Evolutionary conservation across 1,284 basidiomycete species (phyloP), one percentile per base, ranked within the genome.

Genomic region (Tausonia pullulans): DNA sequence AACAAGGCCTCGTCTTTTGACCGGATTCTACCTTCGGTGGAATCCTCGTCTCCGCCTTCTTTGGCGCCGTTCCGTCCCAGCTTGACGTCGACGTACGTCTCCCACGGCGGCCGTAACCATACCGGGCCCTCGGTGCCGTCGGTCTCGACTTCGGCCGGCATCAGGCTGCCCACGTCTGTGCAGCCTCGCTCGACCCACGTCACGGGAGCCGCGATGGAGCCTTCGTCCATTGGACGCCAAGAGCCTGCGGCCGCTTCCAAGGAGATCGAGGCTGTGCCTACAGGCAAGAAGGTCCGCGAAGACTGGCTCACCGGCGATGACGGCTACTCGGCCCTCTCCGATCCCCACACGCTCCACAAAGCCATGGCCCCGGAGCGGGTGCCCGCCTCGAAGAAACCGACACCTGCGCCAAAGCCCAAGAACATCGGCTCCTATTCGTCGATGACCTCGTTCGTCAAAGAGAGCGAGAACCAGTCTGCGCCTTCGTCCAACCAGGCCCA

Each of bases 171-270:
- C 8, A n/a, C 48, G 41, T 61, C 48, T 39, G 40, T 44, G 9
- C 16, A 44, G n/a, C 45, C 63, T 11, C 41, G 58, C n/a, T 55
- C 63, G 46, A 43, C 58, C 13, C 54, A 64, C 44, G 58, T 65
- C 46, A 62, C 48, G 4, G 60, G 59, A 13, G 44, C 41, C 5
- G 49, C 43, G 27, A 56, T 60, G 64, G 27, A 56, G 16, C 54
- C 8, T 13, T 27, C 11, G 55, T 10, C 43, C 40, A 27, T 51
- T 16, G 44, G 27, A 9, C 43, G n/a, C 14, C 46, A 49, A 44
- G 8, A 13, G 41, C n/a, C 49, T 39, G 56, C 45, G 9, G 43
- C 27, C 4, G 46, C 52, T 53, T 44, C 41, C 27, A 16, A 52
- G 43, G 55, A 45, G 59, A 39, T 5, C 39, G 41, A 27, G 16